Percentiles rank a stretch among this genome's conserved stretches.
Conservation (phyloP, 2,329 filamentous ascomycete species). For the Tolypocladium tundrense region DNA sequence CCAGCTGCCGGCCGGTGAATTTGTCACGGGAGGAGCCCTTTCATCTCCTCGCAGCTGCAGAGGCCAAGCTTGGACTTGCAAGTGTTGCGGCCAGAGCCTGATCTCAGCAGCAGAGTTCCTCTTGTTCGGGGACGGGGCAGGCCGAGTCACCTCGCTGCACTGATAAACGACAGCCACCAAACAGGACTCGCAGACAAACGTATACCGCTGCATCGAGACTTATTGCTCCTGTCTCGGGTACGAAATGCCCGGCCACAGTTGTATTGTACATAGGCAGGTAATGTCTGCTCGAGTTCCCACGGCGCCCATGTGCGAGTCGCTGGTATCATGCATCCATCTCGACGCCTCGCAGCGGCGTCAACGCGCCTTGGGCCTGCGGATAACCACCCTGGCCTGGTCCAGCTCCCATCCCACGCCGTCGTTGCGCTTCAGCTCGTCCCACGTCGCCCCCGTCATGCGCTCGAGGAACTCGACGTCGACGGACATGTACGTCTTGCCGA, state of each 20-base stretch:
- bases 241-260: too few relatives aligned
- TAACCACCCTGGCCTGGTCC: slow-evolving; percentile 63
- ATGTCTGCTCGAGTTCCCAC: background rate
- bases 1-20: background rate
- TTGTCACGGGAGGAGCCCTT: background rate
- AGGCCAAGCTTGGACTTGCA: too few relatives aligned
- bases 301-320: background rate
- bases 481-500: slow-evolving; percentile 70
- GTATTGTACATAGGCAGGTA: background rate
- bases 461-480: slow-evolving; percentile 63
- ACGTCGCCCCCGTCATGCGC: slow-evolving; percentile 55
- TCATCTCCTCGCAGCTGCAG: too few relatives aligned
- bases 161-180: too few relatives aligned
- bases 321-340: background rate
- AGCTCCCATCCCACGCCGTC: slow-evolving; percentile 80
- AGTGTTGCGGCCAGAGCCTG: too few relatives aligned
- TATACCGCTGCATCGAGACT: background rate
- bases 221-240: too few relatives aligned
- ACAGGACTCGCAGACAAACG: background rate
- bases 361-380: slow-evolving; percentile 46
- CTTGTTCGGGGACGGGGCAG: too few relatives aligned
- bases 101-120: too few relatives aligned
- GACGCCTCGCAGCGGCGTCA: slow-evolving; percentile 9
- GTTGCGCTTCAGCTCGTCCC: slow-evolving; percentile 57
- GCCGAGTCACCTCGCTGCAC: too few relatives aligned